Conservation (phyloP, 1,284 basidiomycete species). For the Paramarasmius palmivorus region DNA sequence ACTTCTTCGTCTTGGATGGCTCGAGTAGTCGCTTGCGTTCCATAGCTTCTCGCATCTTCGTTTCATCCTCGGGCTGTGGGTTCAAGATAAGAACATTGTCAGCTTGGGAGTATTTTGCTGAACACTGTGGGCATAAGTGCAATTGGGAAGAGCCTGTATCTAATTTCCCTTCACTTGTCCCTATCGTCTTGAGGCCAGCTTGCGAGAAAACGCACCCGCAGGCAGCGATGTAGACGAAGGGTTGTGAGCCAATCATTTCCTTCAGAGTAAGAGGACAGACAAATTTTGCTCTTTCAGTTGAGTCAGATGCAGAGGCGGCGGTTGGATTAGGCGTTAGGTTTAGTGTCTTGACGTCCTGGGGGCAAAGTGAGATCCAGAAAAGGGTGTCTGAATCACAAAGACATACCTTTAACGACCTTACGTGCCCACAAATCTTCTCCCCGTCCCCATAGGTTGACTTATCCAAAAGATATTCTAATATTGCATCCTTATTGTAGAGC, state of each 20-base stretch:
- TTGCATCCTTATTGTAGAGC: constrained; percentile 91
- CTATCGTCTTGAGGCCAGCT: constrained; percentile 68
- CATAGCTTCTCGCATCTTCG: constrained; percentile 54
- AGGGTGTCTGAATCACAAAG: background rate
- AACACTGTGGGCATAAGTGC: constrained; percentile 75
- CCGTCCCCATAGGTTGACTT: constrained; percentile 79
- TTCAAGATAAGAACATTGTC: constrained; percentile 62
- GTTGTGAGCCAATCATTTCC: constrained; percentile 90
- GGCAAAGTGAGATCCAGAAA: background rate
- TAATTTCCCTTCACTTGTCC: constrained; percentile 31
- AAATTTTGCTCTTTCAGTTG: constrained; percentile 62
- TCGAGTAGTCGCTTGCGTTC: constrained; percentile 54
- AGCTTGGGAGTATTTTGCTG: constrained; percentile 59
- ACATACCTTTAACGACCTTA: constrained; percentile 83
- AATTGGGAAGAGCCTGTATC: constrained; percentile 34
- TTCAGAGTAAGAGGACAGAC: constrained; percentile 88
- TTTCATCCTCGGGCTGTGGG: constrained; percentile 60
- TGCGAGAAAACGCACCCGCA: constrained; percentile 91
- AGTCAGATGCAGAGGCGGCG: constrained; percentile 40
- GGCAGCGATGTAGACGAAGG: constrained; percentile 82
- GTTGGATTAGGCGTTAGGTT: constrained; percentile 72
- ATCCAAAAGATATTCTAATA: constrained; percentile 86
- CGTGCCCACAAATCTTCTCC: constrained; percentile 83
- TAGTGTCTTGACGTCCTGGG: constrained; percentile 82
- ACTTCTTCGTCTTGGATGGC: constrained; percentile 58